Percentiles rank a stretch among this genome's conserved stretches.
Evolutionary conservation across 345 rosid genomes (phyloP).

Genomic region (Balakata baccata): DNA sequence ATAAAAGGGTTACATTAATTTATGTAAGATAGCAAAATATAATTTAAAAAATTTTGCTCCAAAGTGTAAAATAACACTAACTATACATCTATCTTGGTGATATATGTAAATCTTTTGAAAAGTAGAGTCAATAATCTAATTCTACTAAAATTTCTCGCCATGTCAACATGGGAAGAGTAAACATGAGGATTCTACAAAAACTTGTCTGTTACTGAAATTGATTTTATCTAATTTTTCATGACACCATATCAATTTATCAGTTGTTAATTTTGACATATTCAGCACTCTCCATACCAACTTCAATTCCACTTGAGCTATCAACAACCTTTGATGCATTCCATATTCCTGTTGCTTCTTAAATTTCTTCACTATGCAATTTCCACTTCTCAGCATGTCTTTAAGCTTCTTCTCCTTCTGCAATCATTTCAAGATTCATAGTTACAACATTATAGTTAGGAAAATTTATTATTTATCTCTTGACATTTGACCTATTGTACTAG

Average conservation of each 20-base stretch:
- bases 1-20: no score
- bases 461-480: no score
- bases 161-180: constrained; percentile 24
- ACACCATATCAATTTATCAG: constrained; percentile 30
- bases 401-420: constrained; percentile 26
- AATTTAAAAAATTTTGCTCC: neutral
- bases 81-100: neutral
- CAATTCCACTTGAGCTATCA: constrained; percentile 23
- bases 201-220: constrained; percentile 12
- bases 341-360: constrained; percentile 18
- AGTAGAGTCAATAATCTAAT: neutral
- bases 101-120: neutral
- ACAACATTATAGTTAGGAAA: neutral
- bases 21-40: no score
- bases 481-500: no score
- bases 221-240: constrained; percentile 27
- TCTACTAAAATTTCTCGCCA: neutral
- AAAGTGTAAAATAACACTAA: neutral
- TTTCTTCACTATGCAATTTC: constrained; percentile 28
- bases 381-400: constrained; percentile 22
- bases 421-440: neutral
- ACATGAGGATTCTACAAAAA: constrained; percentile 23
- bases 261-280: constrained; percentile 17
- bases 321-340: neutral
- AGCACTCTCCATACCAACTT: constrained; percentile 25